Base-by-base conservation (phyloP, 2,329 filamentous ascomycete species). In the Penicillium sp. region DNA sequence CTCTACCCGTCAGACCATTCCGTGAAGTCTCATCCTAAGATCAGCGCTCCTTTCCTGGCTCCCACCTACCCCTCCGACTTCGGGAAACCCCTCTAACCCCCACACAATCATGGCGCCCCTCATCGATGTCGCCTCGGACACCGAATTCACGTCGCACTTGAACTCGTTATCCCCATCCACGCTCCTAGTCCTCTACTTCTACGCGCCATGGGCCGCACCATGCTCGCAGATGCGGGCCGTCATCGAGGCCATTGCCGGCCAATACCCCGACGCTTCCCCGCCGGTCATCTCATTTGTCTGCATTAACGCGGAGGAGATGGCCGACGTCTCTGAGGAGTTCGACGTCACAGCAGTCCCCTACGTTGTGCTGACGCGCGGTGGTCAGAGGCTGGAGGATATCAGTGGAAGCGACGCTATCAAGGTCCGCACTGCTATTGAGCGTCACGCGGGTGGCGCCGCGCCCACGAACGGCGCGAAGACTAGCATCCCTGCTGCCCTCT, bases 331-430 rank as follows among this genome's bases (percentile, higher is more conserved):
- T 70, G 95, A 99, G 80, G 83, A 86, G 43, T 98, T 97, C 84
- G 90, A 97, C 70, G 94, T 99, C 56, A 93, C 92, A 4, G 93
- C 94, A 6, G 95, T 99, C 14, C 95, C 95, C 0, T 97, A 92
- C 78, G 57, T 98, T 28, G 92, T 97, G 30, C 85, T 98, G 45
- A 83, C 94, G 71, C 89, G 89, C 68, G 86, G 88, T 71, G 87
- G 89, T 65, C 81, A 90, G 73, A 86, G 92, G 14, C 79, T 98
- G 61, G 92, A 97, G 77, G 91, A 89, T 3, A 88, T 99, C 64
- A 94, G 91, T 68, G 95, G 95, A 60, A 95, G 91, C 76, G 95
- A 96, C 76, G 92, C 93, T 6, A 82, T 89, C 68, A 93, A 92
- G 77, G 91, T 98, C 55, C 87, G 93, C 62, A 85, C 87, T 19